Conservation (phyloP, 495 filamentous ascomycete species). For the Gamarada debralockiae region DNA sequence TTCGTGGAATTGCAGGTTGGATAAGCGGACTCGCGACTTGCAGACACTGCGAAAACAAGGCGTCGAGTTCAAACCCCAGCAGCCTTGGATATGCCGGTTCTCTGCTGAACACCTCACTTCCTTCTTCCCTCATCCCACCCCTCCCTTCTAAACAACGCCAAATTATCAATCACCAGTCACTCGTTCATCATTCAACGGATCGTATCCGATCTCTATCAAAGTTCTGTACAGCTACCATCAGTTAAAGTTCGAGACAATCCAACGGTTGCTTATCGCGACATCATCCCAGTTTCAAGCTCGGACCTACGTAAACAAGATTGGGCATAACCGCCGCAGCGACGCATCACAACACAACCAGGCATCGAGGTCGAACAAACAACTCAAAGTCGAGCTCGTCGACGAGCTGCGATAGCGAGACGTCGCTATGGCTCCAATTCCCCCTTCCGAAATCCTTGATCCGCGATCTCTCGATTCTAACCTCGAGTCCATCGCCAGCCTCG, state of each 20-base stretch:
- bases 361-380: not conserved
- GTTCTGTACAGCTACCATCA: not conserved
- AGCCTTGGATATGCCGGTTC: not conserved
- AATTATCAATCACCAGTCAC: not conserved
- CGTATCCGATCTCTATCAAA: too few relatives aligned
- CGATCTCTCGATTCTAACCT: not conserved
- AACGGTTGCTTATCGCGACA: not conserved
- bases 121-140: not conserved
- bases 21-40: too few relatives aligned
- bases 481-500: constrained; percentile 4
- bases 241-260: not conserved
- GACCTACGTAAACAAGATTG: not conserved
- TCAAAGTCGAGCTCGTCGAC: not conserved
- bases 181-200: constrained; percentile 1
- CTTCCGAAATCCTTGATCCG: not conserved
- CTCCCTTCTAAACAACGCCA: not conserved
- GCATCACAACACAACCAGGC: not conserved
- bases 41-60: too few relatives aligned
- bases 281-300: constrained; percentile 1
- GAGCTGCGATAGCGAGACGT: not conserved
- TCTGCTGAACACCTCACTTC: not conserved
- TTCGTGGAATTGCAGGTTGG: too few relatives aligned
- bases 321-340: not conserved
- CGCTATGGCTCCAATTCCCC: constrained; percentile 23
- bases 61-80: too few relatives aligned